Conservation (phyloP, 495 filamentous ascomycete species). For the Penicillium atrosanguineum region DNA sequence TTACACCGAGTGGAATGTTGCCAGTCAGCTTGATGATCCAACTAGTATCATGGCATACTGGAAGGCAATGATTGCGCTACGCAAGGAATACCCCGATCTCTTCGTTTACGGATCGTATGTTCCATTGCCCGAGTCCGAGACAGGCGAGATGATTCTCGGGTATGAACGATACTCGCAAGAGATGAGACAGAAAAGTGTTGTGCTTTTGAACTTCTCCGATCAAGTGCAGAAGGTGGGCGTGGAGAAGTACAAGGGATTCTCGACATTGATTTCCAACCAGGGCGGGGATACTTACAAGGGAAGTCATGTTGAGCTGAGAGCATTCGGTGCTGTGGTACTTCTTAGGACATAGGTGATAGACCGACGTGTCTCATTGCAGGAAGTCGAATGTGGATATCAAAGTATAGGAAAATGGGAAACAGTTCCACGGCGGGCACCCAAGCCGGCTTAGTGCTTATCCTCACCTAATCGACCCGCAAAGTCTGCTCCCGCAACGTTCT, state of each 20-base stretch:
- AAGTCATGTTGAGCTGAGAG: slow-evolving; percentile 3
- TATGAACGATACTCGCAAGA: slow-evolving; percentile 7
- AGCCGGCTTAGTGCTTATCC: neutral
- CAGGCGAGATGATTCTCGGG: slow-evolving; percentile 14
- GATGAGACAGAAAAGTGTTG: slow-evolving; percentile 4
- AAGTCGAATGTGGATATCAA: too few relatives aligned
- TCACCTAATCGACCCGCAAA: neutral
- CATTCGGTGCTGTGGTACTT: slow-evolving; percentile 5
- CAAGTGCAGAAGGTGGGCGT: slow-evolving; percentile 1
- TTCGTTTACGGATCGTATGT: slow-evolving; percentile 13
- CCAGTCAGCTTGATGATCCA: slow-evolving; percentile 9
- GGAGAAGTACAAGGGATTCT: slow-evolving; percentile 1
- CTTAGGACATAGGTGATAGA: slow-evolving; percentile 1
- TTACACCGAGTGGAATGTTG: slow-evolving; percentile 23
- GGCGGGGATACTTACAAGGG: neutral
- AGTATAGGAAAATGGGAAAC: neutral
- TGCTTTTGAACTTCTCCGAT: slow-evolving; percentile 17
- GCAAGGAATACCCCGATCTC: slow-evolving; percentile 7
- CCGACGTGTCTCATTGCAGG: too few relatives aligned
- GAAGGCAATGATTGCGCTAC: slow-evolving; percentile 7
- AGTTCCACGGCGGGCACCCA: neutral
- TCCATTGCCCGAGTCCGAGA: slow-evolving; percentile 3
- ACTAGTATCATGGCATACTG: slow-evolving; percentile 12
- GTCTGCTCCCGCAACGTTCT: neutral
- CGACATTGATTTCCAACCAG: slow-evolving; percentile 2